These are phyloP conservation scores for Marsdenia floribunda DNA, from an alignment of 257 asterid genomes.

Conservation along the genomic window DNA sequence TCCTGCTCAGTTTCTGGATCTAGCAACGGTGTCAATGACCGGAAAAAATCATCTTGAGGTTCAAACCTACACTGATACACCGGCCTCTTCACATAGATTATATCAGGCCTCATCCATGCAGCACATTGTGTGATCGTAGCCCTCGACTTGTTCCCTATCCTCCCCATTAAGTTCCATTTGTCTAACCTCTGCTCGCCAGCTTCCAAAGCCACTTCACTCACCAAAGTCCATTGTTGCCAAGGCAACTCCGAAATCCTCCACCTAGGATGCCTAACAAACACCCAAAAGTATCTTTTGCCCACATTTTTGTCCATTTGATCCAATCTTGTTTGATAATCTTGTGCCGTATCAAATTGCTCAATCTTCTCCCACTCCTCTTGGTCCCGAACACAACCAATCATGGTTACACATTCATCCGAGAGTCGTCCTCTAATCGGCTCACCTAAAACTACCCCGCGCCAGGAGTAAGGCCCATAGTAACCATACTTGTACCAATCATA, in stretches of 20 bases:
- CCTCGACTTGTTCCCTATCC: slow-evolving; percentile 75
- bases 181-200: slow-evolving; percentile 85
- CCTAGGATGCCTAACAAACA: slow-evolving; percentile 88
- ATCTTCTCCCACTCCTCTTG: slow-evolving; percentile 97
- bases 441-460: slow-evolving; percentile 96
- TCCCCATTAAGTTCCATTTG: slow-evolving; percentile 94
- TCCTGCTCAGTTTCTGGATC: slow-evolving; percentile 77
- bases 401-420: slow-evolving; percentile 65
- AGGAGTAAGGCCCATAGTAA: slow-evolving; percentile 88
- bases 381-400: slow-evolving; percentile 76
- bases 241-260: slow-evolving; percentile 82
- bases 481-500: slow-evolving; percentile 96
- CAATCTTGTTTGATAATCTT: slow-evolving; percentile 53
- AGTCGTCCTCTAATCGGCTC: slow-evolving; percentile 80
- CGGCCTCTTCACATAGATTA: slow-evolving; percentile 75
- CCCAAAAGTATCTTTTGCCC: slow-evolving; percentile 63
- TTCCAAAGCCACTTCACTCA: slow-evolving; percentile 72
- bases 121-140: slow-evolving; percentile 80
- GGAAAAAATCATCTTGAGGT: slow-evolving; percentile 77
- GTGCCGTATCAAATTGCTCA: slow-evolving; percentile 79
- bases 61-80: slow-evolving; percentile 91
- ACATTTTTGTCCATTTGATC: slow-evolving; percentile 58
- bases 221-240: slow-evolving; percentile 97
- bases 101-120: slow-evolving; percentile 98
- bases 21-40: slow-evolving; percentile 53